A percentile compares a stretch with the other conserved stretches of the same genome.
Evolutionary conservation across 2,329 filamentous ascomycete species (phyloP).

Genomic region (Aureobasidium leucospermi): DNA sequence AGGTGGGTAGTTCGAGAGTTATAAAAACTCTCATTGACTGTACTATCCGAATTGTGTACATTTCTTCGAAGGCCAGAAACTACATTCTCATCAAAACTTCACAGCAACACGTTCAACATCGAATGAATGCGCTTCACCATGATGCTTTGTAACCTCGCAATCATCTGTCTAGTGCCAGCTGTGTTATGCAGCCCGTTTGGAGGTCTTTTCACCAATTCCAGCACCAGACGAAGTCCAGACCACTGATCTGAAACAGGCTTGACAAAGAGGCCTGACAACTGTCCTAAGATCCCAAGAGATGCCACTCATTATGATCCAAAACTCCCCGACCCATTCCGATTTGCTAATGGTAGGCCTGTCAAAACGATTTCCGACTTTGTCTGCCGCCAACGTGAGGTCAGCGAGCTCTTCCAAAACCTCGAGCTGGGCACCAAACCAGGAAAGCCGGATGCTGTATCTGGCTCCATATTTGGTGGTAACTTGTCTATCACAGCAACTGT

Average conservation of each 20-base stretch:
- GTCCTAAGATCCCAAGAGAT: not conserved
- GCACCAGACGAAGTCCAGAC: too few species aligned
- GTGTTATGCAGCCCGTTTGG: not conserved
- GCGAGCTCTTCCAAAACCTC: slow-evolving; percentile 29
- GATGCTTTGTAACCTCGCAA: not conserved
- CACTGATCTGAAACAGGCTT: not conserved
- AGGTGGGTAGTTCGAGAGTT: too few species aligned
- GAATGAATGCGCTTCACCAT: not conserved
- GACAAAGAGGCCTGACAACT: not conserved
- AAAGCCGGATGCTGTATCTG: slow-evolving; percentile 28
- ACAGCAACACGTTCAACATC: too few species aligned
- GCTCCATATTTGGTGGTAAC: slow-evolving; percentile 25
- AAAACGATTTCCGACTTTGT: slow-evolving; percentile 29
- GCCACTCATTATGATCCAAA: slow-evolving; percentile 5
- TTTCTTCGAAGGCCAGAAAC: too few species aligned
- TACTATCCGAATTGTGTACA: too few species aligned
- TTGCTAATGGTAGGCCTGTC: slow-evolving; percentile 30
- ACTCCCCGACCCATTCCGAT: slow-evolving; percentile 32
- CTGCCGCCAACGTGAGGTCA: slow-evolving; percentile 32
- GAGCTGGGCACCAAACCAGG: slow-evolving; percentile 33
- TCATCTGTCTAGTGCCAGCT: not conserved
- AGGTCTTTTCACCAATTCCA: not conserved
- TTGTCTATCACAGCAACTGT: slow-evolving; percentile 31
- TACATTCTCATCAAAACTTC: too few species aligned
- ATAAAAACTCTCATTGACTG: too few species aligned